Evolutionary conservation across 208 protist species (phyloP), one percentile per base, ranked within the genome.

Genomic region (Novymonas esmeraldas): DNA sequence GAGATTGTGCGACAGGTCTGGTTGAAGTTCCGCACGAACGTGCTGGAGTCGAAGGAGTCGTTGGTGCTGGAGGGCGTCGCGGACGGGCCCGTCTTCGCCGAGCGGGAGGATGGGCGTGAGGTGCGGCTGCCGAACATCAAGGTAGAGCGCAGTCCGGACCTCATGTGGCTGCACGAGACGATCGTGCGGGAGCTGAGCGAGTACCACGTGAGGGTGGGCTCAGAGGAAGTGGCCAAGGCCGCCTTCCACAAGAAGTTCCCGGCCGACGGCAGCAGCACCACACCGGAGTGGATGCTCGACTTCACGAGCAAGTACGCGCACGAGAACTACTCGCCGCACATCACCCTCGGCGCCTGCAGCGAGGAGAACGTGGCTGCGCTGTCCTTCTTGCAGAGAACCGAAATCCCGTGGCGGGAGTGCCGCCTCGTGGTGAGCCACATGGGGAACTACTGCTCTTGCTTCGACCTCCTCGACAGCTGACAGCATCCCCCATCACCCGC

Each of bases 401-500:
- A 78, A 38, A 78, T 90, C 44, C 78, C 88, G 18, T 86, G 80
- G 78, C 68, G 73, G 3, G 78, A 87, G 59, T 94, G 85, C 71
- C 78, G 83, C 5, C 72, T 94, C 5, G 84, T 94, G 2, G 85
- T 94, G 28, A 82, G 80, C 16, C 82, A 86, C 70, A 91, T 94
- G 85, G 88, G 88, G 49, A 89, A 87, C 70, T 91, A 82, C 64
- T 82, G 78, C 61, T 91, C 82, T 7, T 94, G 85, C 71, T 89
- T 91, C 67, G 83, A 94, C 54, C 61, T 94, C 36, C 58, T 90
- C 34, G 69, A 83, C 31, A 82, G 31, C 58, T 20, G 49, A 65
- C 36, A 41, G 36, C 50, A 18, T 18, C 24, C 29, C 24, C 20
- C 2, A 18, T 29, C 13, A 2, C 22, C 14, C 20, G 4, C 20